phyloP scores from a whole-genome alignment of 352 stramenopile species.

The Pythium grandisporangium region DNA sequence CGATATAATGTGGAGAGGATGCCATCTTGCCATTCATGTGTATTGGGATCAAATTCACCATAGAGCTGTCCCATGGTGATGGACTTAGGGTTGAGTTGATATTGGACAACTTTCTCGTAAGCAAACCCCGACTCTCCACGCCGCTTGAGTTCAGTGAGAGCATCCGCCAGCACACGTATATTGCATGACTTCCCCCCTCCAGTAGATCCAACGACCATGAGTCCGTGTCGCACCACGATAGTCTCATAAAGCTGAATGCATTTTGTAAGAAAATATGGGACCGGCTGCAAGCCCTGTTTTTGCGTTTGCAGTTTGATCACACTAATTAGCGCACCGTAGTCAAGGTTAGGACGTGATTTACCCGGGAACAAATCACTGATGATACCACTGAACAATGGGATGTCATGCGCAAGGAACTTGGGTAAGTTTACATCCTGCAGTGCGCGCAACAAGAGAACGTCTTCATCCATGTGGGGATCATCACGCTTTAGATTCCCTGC shows the following conservation, averaged over 20 bases:
- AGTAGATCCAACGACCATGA: slow-evolving; percentile 93
- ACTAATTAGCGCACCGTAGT: slow-evolving; percentile 79
- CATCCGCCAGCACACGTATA: slow-evolving; percentile 87
- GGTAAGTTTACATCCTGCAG: slow-evolving; percentile 95
- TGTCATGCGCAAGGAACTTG: slow-evolving; percentile 94
- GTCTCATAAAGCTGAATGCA: slow-evolving; percentile 94
- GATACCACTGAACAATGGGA: slow-evolving; percentile 94
- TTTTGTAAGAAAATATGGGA: slow-evolving; percentile 91
- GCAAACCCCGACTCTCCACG: slow-evolving; percentile 72
- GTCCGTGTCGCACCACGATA: slow-evolving; percentile 90
- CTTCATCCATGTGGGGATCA: slow-evolving; percentile 89
- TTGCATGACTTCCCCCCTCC: slow-evolving; percentile 87
- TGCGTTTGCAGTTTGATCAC: slow-evolving; percentile 88
- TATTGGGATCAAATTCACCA: slow-evolving; percentile 92
- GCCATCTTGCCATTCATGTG: slow-evolving; percentile 94
- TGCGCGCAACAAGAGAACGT: slow-evolving; percentile 88
- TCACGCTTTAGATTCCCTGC: slow-evolving; percentile 88
- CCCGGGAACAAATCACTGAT: slow-evolving; percentile 93
- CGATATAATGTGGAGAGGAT: slow-evolving; percentile 94
- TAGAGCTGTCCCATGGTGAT: slow-evolving; percentile 95
- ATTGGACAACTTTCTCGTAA: slow-evolving; percentile 86
- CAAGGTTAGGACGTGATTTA: slow-evolving; percentile 79
- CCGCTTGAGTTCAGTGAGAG: slow-evolving; percentile 80
- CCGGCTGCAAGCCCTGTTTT: slow-evolving; percentile 76
- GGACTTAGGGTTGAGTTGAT: slow-evolving; percentile 92